A percentile compares a stretch with the other conserved stretches of the same genome.
Conservation (phyloP, 805 yeast species). For the Zygoascus tannicola region DNA sequence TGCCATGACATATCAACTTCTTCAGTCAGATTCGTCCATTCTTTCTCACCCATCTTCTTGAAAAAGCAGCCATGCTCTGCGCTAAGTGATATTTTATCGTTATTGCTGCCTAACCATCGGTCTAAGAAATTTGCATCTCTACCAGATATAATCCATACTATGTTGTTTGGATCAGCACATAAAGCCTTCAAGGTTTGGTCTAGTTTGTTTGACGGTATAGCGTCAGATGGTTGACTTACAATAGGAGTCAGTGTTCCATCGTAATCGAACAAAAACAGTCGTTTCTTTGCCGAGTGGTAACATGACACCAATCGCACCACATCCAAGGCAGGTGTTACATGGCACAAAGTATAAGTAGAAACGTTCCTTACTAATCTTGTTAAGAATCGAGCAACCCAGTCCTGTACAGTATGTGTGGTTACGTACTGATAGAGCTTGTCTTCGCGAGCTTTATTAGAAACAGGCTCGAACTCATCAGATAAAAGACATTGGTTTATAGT, state of each 20-base stretch:
- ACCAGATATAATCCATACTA: slow-evolving; percentile 93
- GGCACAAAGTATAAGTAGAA: slow-evolving; percentile 34
- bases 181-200: slow-evolving; percentile 49
- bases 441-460: slow-evolving; percentile 26
- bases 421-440: slow-evolving; percentile 53
- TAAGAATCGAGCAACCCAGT: slow-evolving; percentile 66
- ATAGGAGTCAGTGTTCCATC: slow-evolving; percentile 97
- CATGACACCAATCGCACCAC: slow-evolving; percentile 51
- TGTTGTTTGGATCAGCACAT: slow-evolving; percentile 67
- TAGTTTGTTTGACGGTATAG: slow-evolving; percentile 78
- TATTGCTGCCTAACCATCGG: slow-evolving; percentile 70
- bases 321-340: slow-evolving; percentile 75
- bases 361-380: slow-evolving; percentile 32
- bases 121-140: slow-evolving; percentile 86
- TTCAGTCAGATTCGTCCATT: slow-evolving; percentile 84
- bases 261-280: slow-evolving; percentile 86
- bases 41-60: slow-evolving; percentile 49
- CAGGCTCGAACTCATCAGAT: slow-evolving; percentile 33
- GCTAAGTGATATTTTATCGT: slow-evolving; percentile 62
- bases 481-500: slow-evolving; percentile 61
- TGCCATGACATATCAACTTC: slow-evolving; percentile 93
- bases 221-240: slow-evolving; percentile 96
- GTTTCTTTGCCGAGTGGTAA: slow-evolving; percentile 51
- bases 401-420: slow-evolving; percentile 60
- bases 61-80: slow-evolving; percentile 98